Base-by-base conservation (phyloP, 345 rosid species). In the Citrus mangshanensis region DNA sequence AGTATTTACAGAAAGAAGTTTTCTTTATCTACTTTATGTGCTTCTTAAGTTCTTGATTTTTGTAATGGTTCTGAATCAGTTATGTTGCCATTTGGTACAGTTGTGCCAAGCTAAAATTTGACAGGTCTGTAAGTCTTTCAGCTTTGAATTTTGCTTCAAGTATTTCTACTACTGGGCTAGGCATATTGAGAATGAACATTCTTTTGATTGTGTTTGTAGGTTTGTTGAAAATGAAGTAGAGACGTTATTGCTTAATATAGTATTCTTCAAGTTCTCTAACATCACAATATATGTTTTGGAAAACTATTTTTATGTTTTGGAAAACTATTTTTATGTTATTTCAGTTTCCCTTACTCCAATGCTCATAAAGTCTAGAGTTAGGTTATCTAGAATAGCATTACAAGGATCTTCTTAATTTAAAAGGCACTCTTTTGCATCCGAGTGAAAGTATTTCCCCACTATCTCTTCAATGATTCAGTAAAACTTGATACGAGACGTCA, bases 101-200 rank as follows among this genome's bases (percentile, higher is more conserved):
- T 0, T 10, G 3, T 0, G 5, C 30, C 0, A n/a, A 1, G 0
- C 5, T 60, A 4, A 22, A 21, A 22, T 59, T 6, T 0, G 30
- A 7, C 0, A 24, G 1, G 1, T 59, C 5, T 22, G 3, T 22
- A 0, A 60, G 2, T 7, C 30, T 13, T 2, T 60, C 28, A 6
- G 2, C 28, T 24, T 60, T 24, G 0, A 60, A 8, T 24, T 60
- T 60, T 9, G 65, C 3, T 25, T 61, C 18, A 0, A 61, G 0
- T 7, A 61, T 61, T n/a, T 61, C 0, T 2, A 0, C 19, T 2
- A 61, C 0, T n/a, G 0, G 32, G 0, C 0, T 1, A 2, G 0
- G 65, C 18, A 61, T 61, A 3, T 61, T 61, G 16, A 61, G 32
- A 10, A 25, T 3, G 10, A 61, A 25, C 5, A 19, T 1, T 1